These are phyloP conservation scores for Debaryomyces coudertii DNA, from an alignment of 1,139 yeast species.

Conservation along the genomic window DNA sequence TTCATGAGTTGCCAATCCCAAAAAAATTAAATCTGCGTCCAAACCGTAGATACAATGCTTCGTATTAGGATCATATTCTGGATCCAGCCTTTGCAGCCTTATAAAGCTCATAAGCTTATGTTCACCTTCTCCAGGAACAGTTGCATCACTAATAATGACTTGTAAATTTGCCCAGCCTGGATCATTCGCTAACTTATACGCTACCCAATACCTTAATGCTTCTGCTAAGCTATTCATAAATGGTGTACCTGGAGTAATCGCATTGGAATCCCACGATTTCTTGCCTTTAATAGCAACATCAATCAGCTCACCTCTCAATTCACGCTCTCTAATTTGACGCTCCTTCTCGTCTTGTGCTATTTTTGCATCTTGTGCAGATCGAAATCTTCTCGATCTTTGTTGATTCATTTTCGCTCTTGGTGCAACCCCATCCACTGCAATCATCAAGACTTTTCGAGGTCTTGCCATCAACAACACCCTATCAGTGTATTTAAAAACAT, in stretches of 20 bases:
- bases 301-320: constrained; percentile 63
- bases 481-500: constrained; percentile 86
- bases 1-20: constrained; percentile 94
- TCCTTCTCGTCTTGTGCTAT: constrained; percentile 64
- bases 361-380: constrained; percentile 93
- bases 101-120: constrained; percentile 96
- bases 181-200: constrained; percentile 82
- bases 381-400: constrained; percentile 92
- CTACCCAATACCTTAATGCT: constrained; percentile 86
- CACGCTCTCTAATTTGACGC: constrained; percentile 52
- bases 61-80: constrained; percentile 85
- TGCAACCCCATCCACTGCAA: constrained; percentile 99
- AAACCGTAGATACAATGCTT: constrained; percentile 94
- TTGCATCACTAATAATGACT: constrained; percentile 89
- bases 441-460: constrained; percentile 87
- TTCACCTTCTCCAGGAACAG: constrained; percentile 99
- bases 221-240: constrained; percentile 89
- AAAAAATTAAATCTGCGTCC: constrained; percentile 96
- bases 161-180: constrained; percentile 89
- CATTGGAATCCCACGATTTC: constrained; percentile 83
- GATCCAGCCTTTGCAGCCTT: constrained; percentile 81
- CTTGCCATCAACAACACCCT: constrained; percentile 90
- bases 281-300: constrained; percentile 64
- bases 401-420: constrained; percentile 99
- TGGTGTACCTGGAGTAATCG: constrained; percentile 99